phyloP scores from a whole-genome alignment of 192 early-diverging fungal species.

The Coemansia guatemalensis region DNA sequence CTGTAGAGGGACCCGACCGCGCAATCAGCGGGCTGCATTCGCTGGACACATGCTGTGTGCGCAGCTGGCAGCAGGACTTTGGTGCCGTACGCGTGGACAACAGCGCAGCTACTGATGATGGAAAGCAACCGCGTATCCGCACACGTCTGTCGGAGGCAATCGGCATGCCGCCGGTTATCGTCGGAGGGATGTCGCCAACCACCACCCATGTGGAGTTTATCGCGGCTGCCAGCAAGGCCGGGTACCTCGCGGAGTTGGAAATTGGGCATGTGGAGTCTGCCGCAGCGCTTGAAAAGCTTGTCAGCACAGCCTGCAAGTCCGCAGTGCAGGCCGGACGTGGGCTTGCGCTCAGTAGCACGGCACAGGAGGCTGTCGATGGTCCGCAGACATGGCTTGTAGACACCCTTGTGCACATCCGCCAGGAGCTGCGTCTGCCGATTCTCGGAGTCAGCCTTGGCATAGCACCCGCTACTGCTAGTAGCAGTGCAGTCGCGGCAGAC shows the following conservation, averaged over 20 bases:
- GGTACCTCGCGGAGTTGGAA: conserved; percentile 90
- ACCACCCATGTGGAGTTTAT: conserved; percentile 79
- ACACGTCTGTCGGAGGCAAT: conserved; percentile 80
- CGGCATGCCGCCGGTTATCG: conserved; percentile 86
- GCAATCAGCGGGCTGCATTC: not conserved
- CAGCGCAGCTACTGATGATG: conserved; percentile 59
- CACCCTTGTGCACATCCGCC: conserved; percentile 70
- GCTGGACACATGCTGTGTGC: conserved; percentile 2
- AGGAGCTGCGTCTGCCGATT: conserved; percentile 78
- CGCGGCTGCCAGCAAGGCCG: conserved; percentile 83
- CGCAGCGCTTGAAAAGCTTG: conserved; percentile 54
- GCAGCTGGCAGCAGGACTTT: conserved; percentile 79
- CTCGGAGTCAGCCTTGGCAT: conserved; percentile 82
- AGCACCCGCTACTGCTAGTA: conserved; percentile 60
- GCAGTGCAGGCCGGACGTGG: conserved; percentile 81
- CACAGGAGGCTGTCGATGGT: conserved; percentile 44
- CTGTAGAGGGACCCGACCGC: not conserved
- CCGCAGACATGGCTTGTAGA: conserved; percentile 80
- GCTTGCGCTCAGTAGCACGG: conserved; percentile 80
- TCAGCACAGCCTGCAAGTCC: conserved; percentile 68
- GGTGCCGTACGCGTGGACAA: conserved; percentile 14
- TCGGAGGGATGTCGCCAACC: conserved; percentile 86
- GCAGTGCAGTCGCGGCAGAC: not conserved
- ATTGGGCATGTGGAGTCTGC: conserved; percentile 80
- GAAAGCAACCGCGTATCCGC: conserved; percentile 63